phyloP scores from a whole-genome alignment of 2,329 filamentous ascomycete species.

The Lecanicillium sp. region DNA sequence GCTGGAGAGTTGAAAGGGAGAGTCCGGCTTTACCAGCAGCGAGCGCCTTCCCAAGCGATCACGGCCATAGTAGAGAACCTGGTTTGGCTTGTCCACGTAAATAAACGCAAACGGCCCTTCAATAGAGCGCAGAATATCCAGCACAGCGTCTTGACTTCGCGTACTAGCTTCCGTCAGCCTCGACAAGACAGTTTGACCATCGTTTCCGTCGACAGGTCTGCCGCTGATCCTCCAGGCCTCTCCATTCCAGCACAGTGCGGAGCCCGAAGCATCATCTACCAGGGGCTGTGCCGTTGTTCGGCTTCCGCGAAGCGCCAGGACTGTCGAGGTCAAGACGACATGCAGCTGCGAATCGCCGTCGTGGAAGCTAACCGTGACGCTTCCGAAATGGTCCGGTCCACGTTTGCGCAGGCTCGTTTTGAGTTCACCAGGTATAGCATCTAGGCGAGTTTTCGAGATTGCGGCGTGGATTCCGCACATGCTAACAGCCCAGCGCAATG shows the following conservation, averaged over 20 bases:
- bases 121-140: conserved; percentile 53
- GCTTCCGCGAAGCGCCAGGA: conserved; percentile 81
- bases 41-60: conserved; percentile 86
- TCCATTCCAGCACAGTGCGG: conserved; percentile 91
- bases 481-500: neutral
- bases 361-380: conserved; percentile 28
- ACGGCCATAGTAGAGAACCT: conserved; percentile 70
- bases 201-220: conserved; percentile 62
- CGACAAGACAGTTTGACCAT: conserved; percentile 64
- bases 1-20: conserved; percentile 60
- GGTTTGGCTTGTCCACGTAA: conserved; percentile 61
- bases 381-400: conserved; percentile 54
- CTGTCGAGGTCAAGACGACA: conserved; percentile 71
- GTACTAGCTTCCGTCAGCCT: conserved; percentile 44
- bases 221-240: conserved; percentile 78
- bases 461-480: conserved; percentile 59
- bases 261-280: conserved; percentile 46
- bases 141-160: conserved; percentile 30
- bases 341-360: conserved; percentile 27
- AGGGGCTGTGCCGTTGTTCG: conserved; percentile 69
- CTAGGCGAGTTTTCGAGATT: conserved; percentile 33
- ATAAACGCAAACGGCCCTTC: conserved; percentile 87
- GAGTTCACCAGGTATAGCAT: conserved; percentile 29
- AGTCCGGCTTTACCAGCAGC: conserved; percentile 54
- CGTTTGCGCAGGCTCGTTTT: conserved; percentile 44